A percentile compares a stretch with the other conserved stretches of the same genome.
phyloP scores from a whole-genome alignment of 2,329 filamentous ascomycete genomes.

The Fusarium foetens region DNA sequence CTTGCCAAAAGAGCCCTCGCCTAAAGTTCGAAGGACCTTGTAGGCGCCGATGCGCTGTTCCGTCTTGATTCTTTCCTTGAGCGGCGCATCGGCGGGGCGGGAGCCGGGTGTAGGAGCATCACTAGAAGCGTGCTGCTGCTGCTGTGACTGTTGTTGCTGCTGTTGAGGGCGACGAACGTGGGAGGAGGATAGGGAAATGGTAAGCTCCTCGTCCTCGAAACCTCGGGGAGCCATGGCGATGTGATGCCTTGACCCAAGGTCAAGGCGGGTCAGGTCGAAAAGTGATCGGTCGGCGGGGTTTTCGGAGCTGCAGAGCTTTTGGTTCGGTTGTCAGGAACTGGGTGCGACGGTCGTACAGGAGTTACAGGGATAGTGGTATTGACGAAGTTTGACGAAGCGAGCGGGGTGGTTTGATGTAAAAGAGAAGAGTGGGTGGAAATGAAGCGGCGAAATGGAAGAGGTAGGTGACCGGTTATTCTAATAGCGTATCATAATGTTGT shows the following conservation, averaged over 20 bases:
- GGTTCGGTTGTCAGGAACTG: conserved; percentile 5
- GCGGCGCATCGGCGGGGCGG: conserved; percentile 49
- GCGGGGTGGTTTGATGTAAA: not conserved
- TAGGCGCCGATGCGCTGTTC: conserved; percentile 93
- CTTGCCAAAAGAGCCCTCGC: conserved; percentile 98
- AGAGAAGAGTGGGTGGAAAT: conserved; percentile 11
- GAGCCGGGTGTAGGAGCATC: conserved; percentile 41
- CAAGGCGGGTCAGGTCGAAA: conserved; percentile 27
- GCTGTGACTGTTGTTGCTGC: conserved; percentile 44
- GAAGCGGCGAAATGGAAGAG: conserved; percentile 19
- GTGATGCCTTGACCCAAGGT: conserved; percentile 25
- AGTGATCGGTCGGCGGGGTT: conserved; percentile 26
- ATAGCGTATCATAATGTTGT: not conserved
- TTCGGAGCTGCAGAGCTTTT: conserved; percentile 12
- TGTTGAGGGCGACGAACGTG: conserved; percentile 65
- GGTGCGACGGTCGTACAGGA: not conserved
- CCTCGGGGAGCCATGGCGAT: conserved; percentile 61
- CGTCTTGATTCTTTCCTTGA: conserved; percentile 65
- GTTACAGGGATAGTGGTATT: not conserved
- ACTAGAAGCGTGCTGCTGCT: conserved; percentile 37
- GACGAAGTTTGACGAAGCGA: not conserved
- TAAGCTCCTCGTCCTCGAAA: conserved; percentile 85
- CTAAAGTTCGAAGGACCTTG: conserved; percentile 87
- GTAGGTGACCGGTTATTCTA: conserved; percentile 7
- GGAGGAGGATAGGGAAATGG: conserved; percentile 76